A percentile compares a stretch with the other conserved stretches of the same genome.
Conservation (phyloP, 164 flowering plant species). For the Tinospora cordifolia region DNA sequence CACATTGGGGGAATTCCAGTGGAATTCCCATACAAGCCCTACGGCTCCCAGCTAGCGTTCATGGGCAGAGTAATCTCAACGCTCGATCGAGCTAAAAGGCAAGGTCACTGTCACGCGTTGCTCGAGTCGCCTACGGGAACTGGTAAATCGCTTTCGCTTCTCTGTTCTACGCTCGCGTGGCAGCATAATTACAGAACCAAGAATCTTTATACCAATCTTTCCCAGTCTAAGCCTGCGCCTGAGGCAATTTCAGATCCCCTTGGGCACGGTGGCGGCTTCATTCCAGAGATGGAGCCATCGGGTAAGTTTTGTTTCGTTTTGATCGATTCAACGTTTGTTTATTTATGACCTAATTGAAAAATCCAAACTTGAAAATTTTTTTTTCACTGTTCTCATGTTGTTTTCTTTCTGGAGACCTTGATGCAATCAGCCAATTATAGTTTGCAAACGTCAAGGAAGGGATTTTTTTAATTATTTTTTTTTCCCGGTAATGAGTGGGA, state of each 20-base stretch:
- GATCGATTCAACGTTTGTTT: not conserved
- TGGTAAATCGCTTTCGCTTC: constrained; percentile 88
- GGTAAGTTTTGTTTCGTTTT: constrained; percentile 19
- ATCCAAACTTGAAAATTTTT: too few relatives aligned
- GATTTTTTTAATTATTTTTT: too few relatives aligned
- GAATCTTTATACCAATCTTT: constrained; percentile 21
- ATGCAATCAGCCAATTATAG: not conserved
- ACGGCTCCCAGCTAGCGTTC: constrained; percentile 88
- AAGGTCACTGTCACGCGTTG: constrained; percentile 82
- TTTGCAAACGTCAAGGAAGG: not conserved
- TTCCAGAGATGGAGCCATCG: constrained; percentile 60
- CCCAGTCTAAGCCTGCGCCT: constrained; percentile 40
- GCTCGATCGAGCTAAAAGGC: constrained; percentile 71
- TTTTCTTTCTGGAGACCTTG: not conserved
- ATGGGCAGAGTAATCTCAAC: constrained; percentile 86
- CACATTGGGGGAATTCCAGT: constrained; percentile 77
- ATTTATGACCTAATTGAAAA: not conserved
- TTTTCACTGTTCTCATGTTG: not conserved
- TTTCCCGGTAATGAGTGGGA: not conserved
- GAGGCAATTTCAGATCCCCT: constrained; percentile 58
- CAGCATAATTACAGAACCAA: constrained; percentile 45
- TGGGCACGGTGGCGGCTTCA: constrained; percentile 72
- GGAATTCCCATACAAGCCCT: constrained; percentile 87
- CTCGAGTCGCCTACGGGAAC: constrained; percentile 98
- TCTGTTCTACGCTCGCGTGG: constrained; percentile 94